phyloP scores from a whole-genome alignment of 2,329 filamentous ascomycete species.

The Colletotrichum sp. region DNA sequence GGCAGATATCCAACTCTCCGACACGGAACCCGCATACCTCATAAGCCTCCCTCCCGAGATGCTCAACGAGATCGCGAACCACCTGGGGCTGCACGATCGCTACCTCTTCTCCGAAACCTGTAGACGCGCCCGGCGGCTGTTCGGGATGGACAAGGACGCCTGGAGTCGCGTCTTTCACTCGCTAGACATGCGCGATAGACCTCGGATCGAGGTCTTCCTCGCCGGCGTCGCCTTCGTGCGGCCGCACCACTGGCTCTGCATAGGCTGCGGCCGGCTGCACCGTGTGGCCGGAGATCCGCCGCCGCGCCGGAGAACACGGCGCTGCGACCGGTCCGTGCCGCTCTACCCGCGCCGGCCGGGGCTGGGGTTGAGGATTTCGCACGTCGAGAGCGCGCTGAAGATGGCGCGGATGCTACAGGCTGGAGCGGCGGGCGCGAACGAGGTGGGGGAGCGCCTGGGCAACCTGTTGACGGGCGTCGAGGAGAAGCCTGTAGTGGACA shows the following conservation, averaged over 20 bases:
- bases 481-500: background rate
- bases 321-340: background rate
- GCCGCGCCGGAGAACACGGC: background rate
- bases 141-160: background rate
- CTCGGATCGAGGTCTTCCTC: background rate
- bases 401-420: background rate
- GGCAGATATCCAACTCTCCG: accelerated
- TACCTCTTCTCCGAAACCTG: background rate
- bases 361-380: background rate
- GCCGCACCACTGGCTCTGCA: background rate
- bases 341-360: background rate
- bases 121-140: background rate
- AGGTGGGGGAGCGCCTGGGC: accelerated
- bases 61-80: background rate
- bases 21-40: background rate
- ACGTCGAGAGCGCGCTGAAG: background rate
- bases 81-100: background rate
- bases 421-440: background rate
- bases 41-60: background rate
- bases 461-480: background rate
- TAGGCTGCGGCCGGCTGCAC: background rate
- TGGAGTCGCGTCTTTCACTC: accelerated
- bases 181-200: accelerated
- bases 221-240: background rate
- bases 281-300: background rate